Evolutionary conservation across 257 asterid species (phyloP).

Genomic region (Gynochthodes officinalis): DNA sequence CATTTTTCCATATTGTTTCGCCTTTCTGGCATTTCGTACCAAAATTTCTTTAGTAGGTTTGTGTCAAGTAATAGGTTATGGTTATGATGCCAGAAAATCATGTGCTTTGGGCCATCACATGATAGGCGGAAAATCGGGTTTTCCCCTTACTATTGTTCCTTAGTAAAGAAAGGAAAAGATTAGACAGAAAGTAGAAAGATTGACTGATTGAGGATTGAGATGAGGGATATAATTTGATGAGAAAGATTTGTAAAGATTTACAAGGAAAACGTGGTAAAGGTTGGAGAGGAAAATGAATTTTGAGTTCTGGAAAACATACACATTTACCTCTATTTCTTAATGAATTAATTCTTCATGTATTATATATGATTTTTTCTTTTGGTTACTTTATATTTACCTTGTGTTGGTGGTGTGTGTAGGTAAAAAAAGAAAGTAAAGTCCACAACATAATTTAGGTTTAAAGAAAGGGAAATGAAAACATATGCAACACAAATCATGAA

Average conservation of each 20-base stretch:
- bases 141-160: slow-evolving; percentile 1
- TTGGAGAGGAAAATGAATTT: too few relatives aligned
- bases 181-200: background rate
- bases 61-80: background rate
- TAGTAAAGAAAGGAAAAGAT: background rate
- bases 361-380: too few relatives aligned
- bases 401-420: too few relatives aligned
- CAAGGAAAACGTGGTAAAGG: slow-evolving; percentile 5
- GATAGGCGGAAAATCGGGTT: slow-evolving; percentile 4
- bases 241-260: slow-evolving; percentile 3
- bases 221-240: background rate
- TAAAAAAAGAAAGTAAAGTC: background rate
- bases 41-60: slow-evolving; percentile 13
- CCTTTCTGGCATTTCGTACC: slow-evolving; percentile 4
- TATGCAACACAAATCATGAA: slow-evolving; percentile 7
- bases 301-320: too few relatives aligned
- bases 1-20: slow-evolving; percentile 17
- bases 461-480: background rate
- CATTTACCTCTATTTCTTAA: too few relatives aligned
- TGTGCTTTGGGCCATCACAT: slow-evolving; percentile 19
- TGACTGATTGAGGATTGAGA: slow-evolving; percentile 2
- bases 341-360: too few relatives aligned
- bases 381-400: too few relatives aligned
- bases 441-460: background rate
- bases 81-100: slow-evolving; percentile 12